Evolutionary conservation across 805 yeast genomes (phyloP), one percentile per base, ranked within the genome.

Genomic region (Monosporozyma aerobia): DNA sequence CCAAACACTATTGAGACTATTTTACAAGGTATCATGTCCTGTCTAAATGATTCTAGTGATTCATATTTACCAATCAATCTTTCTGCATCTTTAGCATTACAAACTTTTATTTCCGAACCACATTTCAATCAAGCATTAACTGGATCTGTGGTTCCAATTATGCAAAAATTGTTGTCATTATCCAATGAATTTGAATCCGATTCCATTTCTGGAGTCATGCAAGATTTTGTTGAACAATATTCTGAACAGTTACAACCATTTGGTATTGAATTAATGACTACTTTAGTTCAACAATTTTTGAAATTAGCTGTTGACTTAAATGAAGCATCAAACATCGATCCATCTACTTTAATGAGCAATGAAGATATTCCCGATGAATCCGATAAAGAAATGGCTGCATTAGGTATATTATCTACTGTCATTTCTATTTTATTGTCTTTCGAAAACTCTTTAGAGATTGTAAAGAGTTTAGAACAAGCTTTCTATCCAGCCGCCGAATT

Each of bases 191-290:
- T 90, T 57, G 99, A 92, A 62, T 82, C 85, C 53, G 99, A 94
- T 63, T 79, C 90, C 1, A 77, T 94, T 30, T 81, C 95, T 23
- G 86, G 85, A 25, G 96, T 92, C 6, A 89, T 92, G 85, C 98
- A 92, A 73, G 97, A 90, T 61, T 85, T 94, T 65, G 97, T 92
- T 32, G 97, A 90, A 63, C 81, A 79, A 54, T 94, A 85, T 69
- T 78, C 95, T 5, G 87, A 83, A 57, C 95, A 92, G 68, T 75
- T 92, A 59, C 94, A 90, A 55, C 98, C 99, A 16, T 92, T 87
- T 67, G 92, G 95, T 40, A 74, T 81, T n/a, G 84, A 85, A 53
- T 69, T 86, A 52, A 80, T 81, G 65, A 69, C 63, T 65, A 78
- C 82, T 63, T 71, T 85, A 59, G 83, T 83, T 14, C 80, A 81